Evolutionary conservation across 352 stramenopile genomes (phyloP).

Genomic region (Thraustochytrium striatum): DNA sequence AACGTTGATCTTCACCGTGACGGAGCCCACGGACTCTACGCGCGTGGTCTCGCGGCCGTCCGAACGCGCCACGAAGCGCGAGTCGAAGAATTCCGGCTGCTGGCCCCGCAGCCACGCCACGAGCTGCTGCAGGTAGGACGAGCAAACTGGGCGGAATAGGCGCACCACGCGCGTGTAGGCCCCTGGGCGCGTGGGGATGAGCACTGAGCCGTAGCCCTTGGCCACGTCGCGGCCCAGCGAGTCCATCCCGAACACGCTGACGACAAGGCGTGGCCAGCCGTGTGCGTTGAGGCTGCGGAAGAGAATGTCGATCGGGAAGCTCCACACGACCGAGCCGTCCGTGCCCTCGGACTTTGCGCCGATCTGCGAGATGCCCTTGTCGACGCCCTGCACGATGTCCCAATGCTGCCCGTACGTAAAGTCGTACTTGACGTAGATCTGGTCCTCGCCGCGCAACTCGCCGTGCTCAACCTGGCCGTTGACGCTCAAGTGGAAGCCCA

Average conservation of each 20-base stretch:
- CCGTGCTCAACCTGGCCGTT: conserved; percentile 31
- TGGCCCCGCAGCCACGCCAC: conserved; percentile 77
- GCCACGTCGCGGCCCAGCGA: conserved; percentile 79
- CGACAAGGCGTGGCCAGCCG: conserved; percentile 84
- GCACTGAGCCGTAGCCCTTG: conserved; percentile 79
- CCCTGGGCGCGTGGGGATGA: conserved; percentile 69
- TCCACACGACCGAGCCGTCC: conserved; percentile 70
- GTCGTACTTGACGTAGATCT: conserved; percentile 85
- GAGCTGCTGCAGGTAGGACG: conserved; percentile 74
- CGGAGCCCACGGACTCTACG: conserved; percentile 49
- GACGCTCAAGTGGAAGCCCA: conserved; percentile 30
- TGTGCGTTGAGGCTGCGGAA: conserved; percentile 90
- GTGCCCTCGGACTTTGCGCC: not conserved
- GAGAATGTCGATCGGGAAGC: conserved; percentile 91
- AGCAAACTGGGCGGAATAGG: conserved; percentile 78
- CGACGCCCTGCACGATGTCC: conserved; percentile 73
- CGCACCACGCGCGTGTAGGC: conserved; percentile 66
- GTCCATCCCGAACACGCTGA: conserved; percentile 81
- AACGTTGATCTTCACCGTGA: conserved; percentile 66
- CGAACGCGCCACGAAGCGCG: conserved; percentile 69
- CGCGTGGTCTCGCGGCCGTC: conserved; percentile 61
- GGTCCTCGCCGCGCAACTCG: conserved; percentile 68
- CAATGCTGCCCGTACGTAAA: conserved; percentile 85
- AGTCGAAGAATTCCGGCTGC: conserved; percentile 80
- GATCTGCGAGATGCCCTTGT: conserved; percentile 52